phyloP scores from a whole-genome alignment of 768 basidiomycete genomes.

The Gloeophyllum trabeum region DNA sequence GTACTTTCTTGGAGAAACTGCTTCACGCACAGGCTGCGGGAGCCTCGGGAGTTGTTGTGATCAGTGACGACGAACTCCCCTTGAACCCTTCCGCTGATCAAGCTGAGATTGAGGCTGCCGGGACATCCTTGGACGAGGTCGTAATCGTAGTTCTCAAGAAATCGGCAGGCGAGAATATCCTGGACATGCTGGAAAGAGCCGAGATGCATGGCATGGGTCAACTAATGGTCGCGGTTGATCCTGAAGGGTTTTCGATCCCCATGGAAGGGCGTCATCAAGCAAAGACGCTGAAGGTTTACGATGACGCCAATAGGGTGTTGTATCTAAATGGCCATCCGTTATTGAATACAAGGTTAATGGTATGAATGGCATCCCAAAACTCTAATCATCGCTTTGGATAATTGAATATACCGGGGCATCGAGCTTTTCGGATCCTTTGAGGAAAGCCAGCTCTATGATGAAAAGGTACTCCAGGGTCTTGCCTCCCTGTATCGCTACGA shows the following conservation, averaged over 20 bases:
- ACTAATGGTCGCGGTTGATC: constrained; percentile 40
- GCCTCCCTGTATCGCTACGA: constrained; percentile 74
- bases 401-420: constrained; percentile 86
- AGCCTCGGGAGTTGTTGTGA: constrained; percentile 70
- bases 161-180: constrained; percentile 39
- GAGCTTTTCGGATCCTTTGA: constrained; percentile 68
- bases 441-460: constrained; percentile 72
- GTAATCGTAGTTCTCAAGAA: constrained; percentile 48
- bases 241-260: constrained; percentile 18
- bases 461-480: constrained; percentile 90
- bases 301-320: constrained; percentile 37
- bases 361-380: constrained; percentile 22
- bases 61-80: constrained; percentile 45
- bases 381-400: constrained; percentile 59
- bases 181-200: constrained; percentile 42
- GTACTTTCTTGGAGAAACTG: constrained; percentile 85
- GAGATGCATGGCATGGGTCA: constrained; percentile 34
- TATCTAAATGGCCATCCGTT: constrained; percentile 72
- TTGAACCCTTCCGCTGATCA: constrained; percentile 58
- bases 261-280: constrained; percentile 5
- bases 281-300: constrained; percentile 14
- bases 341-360: constrained; percentile 61
- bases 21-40: constrained; percentile 53
- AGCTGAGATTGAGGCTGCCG: constrained; percentile 45
- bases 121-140: constrained; percentile 39